Percentiles rank a stretch among this genome's conserved stretches.
These are phyloP conservation scores for Quercus tomentella DNA, from an alignment of 331 rosid species.

Conservation along the genomic window DNA sequence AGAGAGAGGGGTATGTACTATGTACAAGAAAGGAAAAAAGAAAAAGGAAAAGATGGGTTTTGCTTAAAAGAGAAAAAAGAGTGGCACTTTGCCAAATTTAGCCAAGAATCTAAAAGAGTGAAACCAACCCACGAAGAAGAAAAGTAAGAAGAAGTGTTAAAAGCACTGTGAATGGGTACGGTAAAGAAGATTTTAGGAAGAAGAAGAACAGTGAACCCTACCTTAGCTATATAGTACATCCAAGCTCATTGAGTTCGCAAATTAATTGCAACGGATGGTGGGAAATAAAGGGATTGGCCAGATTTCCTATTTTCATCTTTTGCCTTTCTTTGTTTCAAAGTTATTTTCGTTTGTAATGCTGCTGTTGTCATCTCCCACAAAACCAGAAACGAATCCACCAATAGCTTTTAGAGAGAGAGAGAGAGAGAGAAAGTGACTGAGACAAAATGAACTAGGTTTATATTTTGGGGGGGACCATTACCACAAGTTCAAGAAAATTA, in stretches of 20 bases:
- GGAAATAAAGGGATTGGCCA: background rate
- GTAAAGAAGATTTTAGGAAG: background rate
- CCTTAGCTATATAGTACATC: too few species aligned
- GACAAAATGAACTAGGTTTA: background rate
- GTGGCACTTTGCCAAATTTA: background rate
- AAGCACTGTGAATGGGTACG: background rate
- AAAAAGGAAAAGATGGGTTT: background rate
- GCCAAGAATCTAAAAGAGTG: background rate
- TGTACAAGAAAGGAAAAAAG: background rate
- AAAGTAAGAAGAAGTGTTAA: too few species aligned
- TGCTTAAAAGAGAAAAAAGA: background rate
- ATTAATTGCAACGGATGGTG: too few species aligned
- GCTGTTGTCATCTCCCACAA: background rate
- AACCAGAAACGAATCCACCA: background rate
- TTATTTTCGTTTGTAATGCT: background rate
- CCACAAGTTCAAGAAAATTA: background rate
- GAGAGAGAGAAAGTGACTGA: too few species aligned
- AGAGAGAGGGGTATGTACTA: background rate
- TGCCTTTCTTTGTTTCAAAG: background rate
- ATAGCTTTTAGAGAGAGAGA: background rate
- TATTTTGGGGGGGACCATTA: background rate
- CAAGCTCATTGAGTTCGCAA: background rate
- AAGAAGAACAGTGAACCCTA: background rate
- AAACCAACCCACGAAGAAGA: background rate
- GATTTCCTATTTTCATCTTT: background rate